These are phyloP conservation scores for Monosporascus cannonballus DNA, from an alignment of 2,329 filamentous ascomycete genomes.

Conservation along the genomic window DNA sequence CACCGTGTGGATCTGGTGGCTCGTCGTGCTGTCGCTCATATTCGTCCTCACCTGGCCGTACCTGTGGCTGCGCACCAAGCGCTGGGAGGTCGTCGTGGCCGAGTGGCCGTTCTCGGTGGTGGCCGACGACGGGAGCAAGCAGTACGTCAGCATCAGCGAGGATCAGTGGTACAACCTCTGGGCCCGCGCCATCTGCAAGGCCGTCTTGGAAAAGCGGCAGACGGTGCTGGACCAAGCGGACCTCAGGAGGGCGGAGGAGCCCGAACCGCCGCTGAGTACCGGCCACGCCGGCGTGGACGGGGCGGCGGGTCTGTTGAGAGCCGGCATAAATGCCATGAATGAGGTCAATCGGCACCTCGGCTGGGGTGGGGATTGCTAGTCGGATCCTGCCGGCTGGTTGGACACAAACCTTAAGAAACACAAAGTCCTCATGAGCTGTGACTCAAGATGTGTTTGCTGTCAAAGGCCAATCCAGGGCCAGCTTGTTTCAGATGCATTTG, in stretches of 20 bases:
- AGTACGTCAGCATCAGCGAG: conserved; percentile 49
- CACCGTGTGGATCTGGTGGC: conserved; percentile 54
- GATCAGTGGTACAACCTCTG: conserved; percentile 59
- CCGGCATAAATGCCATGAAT: conserved; percentile 45
- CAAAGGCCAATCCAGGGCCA: no score
- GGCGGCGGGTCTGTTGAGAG: conserved; percentile 36
- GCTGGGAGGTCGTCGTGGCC: conserved; percentile 57
- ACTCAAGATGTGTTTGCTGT: no score
- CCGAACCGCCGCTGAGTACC: conserved; percentile 31
- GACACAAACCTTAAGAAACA: no score
- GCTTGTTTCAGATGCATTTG: no score
- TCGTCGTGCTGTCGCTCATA: conserved; percentile 61
- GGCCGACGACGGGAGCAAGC: conserved; percentile 28
- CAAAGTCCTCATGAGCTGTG: no score
- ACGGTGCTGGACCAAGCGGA: conserved; percentile 52
- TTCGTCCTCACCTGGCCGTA: conserved; percentile 68
- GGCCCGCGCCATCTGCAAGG: conserved; percentile 51
- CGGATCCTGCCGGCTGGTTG: not conserved
- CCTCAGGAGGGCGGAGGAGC: conserved; percentile 36
- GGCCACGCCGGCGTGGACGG: conserved; percentile 34
- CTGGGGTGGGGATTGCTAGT: conserved; percentile 37
- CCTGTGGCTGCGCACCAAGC: conserved; percentile 60
- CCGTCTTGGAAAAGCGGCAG: conserved; percentile 52
- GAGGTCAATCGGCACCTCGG: conserved; percentile 48
- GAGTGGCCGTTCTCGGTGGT: conserved; percentile 52